phyloP scores from a whole-genome alignment of 768 basidiomycete species.

The Pulveroboletus sp. region DNA sequence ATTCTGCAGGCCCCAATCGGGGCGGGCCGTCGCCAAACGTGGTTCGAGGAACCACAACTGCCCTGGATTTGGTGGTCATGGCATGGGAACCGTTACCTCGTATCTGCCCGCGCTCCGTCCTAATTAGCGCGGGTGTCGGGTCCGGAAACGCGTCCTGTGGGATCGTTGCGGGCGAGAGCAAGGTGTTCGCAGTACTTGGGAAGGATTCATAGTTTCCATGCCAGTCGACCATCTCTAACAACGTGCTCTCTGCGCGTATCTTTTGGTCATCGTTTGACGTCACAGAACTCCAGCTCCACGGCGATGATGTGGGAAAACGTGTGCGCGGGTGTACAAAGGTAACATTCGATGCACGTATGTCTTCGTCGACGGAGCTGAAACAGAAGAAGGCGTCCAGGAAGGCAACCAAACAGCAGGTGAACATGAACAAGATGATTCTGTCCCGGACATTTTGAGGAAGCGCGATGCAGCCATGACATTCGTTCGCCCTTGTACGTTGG shows the following conservation, averaged over 20 bases:
- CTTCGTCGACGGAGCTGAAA: conserved; percentile 10
- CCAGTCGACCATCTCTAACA: conserved; percentile 17
- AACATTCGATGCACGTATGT: not conserved
- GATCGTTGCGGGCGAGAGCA: conserved; percentile 3
- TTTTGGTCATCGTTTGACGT: not conserved
- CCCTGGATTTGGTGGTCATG: not conserved
- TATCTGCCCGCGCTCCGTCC: not conserved
- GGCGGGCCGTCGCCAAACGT: conserved; percentile 21
- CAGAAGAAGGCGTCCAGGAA: conserved; percentile 29
- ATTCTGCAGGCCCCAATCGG: conserved; percentile 11
- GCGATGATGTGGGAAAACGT: not conserved
- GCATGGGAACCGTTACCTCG: not conserved
- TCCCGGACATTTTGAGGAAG: conserved; percentile 19
- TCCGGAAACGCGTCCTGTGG: conserved; percentile 25
- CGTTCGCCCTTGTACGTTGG: not conserved
- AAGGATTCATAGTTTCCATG: conserved; percentile 19
- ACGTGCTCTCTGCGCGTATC: not conserved
- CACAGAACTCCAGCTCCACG: not conserved
- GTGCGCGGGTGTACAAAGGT: conserved; percentile 1
- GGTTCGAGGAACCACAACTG: not conserved
- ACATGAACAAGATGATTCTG: conserved; percentile 21
- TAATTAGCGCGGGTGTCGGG: conserved; percentile 10
- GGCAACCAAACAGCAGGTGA: conserved; percentile 21
- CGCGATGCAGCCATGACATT: not conserved
- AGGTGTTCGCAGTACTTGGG: not conserved